Evolutionary conservation across 2,329 filamentous ascomycete species (phyloP).

Genomic region (Colletotrichum ledebouriae): DNA sequence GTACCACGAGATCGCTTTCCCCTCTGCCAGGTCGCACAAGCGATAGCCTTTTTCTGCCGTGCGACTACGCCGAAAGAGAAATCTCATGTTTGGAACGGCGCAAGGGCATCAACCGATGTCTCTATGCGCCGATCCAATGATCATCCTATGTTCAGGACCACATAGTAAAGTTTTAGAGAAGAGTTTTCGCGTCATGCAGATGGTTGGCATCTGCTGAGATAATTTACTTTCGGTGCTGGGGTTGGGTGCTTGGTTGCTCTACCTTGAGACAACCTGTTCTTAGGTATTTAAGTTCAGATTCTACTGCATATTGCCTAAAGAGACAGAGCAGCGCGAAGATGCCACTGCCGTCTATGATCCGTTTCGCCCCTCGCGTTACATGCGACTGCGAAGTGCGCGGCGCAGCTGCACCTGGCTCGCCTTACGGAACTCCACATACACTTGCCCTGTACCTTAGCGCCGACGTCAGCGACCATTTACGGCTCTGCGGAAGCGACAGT

Average conservation of each 20-base stretch:
- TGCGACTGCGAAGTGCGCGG: too few relatives aligned
- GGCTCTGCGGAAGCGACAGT: slow-evolving; percentile 4
- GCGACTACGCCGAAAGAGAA: background rate
- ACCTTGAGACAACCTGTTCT: background rate
- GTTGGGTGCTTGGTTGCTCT: background rate
- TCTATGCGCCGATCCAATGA: slow-evolving; percentile 6
- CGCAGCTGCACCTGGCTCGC: too few relatives aligned
- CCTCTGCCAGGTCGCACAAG: background rate
- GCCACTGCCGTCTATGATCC: slow-evolving; percentile 2
- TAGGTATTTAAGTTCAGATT: background rate
- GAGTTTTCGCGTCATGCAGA: slow-evolving; percentile 22
- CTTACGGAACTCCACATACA: slow-evolving; percentile 8
- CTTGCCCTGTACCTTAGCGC: slow-evolving; percentile 3
- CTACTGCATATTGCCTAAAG: slow-evolving; percentile 11
- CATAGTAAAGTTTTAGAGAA: slow-evolving; percentile 2
- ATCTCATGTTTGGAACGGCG: slow-evolving; percentile 19
- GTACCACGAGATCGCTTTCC: background rate
- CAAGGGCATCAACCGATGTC: slow-evolving; percentile 23
- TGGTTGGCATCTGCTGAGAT: background rate
- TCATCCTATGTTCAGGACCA: slow-evolving; percentile 5
- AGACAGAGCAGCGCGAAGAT: slow-evolving; percentile 23
- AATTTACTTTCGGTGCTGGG: too few relatives aligned
- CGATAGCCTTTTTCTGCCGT: slow-evolving; percentile 9
- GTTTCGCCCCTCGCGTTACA: background rate
- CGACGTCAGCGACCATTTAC: slow-evolving; percentile 35